Base-by-base conservation (phyloP, 2,329 filamentous ascomycete species). In the Xylariaceae sp. region DNA sequence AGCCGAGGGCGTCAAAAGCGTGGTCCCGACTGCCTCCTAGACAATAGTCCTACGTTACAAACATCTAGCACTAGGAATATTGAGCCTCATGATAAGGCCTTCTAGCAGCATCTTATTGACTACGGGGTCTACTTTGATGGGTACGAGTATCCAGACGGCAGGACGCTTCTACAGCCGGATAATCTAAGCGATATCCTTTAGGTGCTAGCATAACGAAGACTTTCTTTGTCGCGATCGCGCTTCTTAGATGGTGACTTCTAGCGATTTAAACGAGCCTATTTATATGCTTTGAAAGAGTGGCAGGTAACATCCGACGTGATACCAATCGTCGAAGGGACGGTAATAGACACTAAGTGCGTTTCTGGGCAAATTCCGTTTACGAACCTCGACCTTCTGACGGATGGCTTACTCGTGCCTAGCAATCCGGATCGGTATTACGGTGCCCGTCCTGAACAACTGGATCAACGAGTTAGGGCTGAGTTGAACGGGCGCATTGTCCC, bases 391-490 rank as follows among this genome's bases (percentile, higher is more conserved):
- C 17, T 3, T 3, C 40, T 48, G 6, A 42, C 47, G 10, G 40
- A 48, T 6, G 31, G 31, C 4, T 22, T 18, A 10, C 22, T 48
- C 3, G 28, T 13, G 3, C 4, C 31, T 13, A 33, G 11, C 18
- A 43, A 34, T 16, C 47, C 39, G 13, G 39, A 48, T 31, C 6
- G 22, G 6, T 48, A 48, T 19, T 48, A 43, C 7, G 47, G 47
- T 9, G n/a, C 47, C 5, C n/a, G 12, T 11, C 39, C 47, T 11
- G 40, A n/a, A 17, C 39, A 42, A 6, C 47, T 48, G 3, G 13
- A 22, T 12, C 22, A 2, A 19, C 2, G 3, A n/a, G 17, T 36
- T 14, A 31, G 39, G 3, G 11, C n/a, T 6, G 16, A 43, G 14
- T 31, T 48, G 2, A 36, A n/a, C 2, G 2, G 31, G 1, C 16